Conservation (phyloP, 176 grass and related monocot genomes). For the Oryza meyeriana region DNA sequence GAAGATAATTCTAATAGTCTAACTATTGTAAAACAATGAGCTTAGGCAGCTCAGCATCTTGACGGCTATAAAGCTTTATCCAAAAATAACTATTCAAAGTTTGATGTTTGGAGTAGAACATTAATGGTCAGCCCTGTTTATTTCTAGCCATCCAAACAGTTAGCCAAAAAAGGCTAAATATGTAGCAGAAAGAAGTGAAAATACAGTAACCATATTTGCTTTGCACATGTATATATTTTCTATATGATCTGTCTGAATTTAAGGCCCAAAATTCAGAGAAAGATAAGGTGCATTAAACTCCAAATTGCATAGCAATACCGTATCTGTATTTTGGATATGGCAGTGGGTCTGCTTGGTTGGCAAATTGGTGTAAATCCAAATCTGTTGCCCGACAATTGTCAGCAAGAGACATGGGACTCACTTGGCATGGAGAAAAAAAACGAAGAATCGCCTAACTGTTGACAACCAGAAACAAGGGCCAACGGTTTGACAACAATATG, state of each 20-base stretch:
- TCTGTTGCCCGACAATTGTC: not conserved
- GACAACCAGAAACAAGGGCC: constrained; percentile 9
- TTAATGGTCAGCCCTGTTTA: too few species aligned
- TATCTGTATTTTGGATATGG: not conserved
- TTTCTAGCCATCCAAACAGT: not conserved
- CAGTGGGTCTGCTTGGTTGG: not conserved
- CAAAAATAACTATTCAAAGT: not conserved
- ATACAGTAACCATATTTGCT: not conserved
- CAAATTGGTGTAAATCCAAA: not conserved
- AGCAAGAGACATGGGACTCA: constrained; percentile 4
- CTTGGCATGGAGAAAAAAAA: constrained; percentile 22
- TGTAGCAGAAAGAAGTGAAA: not conserved
- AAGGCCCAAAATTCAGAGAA: not conserved
- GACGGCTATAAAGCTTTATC: not conserved
- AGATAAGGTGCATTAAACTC: not conserved
- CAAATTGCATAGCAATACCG: constrained; percentile 6
- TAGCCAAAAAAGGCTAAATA: not conserved
- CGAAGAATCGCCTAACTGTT: not conserved
- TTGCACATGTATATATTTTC: constrained; percentile 6
- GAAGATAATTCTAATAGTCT: not conserved
- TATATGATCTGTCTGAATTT: not conserved
- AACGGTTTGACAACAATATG: not conserved
- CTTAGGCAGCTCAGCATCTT: not conserved
- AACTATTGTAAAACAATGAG: not conserved
- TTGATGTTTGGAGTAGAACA: not conserved